Evolutionary conservation across 371 early-diverging fungal genomes (phyloP).

Genomic region (Rhizomucor miehei): DNA sequence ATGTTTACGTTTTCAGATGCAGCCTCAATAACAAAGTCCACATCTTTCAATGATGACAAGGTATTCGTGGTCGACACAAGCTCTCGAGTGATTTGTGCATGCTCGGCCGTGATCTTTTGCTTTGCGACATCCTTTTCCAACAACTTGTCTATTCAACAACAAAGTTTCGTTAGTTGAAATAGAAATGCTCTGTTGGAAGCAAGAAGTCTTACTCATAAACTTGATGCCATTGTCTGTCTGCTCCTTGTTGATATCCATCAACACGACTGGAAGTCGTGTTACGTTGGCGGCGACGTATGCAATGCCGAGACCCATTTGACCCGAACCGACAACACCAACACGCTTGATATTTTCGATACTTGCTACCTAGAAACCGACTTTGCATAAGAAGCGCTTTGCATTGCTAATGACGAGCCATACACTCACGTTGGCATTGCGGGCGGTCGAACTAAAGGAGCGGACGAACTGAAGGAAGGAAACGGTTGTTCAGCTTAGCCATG

Average conservation of each 20-base stretch:
- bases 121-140: constrained; percentile 90
- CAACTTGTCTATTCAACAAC: constrained; percentile 59
- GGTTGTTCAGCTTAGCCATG: no score
- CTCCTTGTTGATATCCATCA: constrained; percentile 80
- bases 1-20: constrained; percentile 89
- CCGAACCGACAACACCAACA: constrained; percentile 79
- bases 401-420: not conserved
- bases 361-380: not conserved
- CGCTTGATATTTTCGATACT: constrained; percentile 44
- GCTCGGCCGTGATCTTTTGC: constrained; percentile 80
- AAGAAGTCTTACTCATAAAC: constrained; percentile 67
- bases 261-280: constrained; percentile 74
- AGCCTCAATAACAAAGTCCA: constrained; percentile 94
- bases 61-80: constrained; percentile 65
- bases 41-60: constrained; percentile 55
- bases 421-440: not conserved
- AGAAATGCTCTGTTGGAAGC: not conserved
- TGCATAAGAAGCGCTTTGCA: not conserved
- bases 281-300: constrained; percentile 91
- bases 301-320: constrained; percentile 95
- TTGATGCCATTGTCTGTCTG: constrained; percentile 81
- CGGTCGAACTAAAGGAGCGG: not conserved
- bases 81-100: constrained; percentile 61
- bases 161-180: not conserved
- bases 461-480: not conserved